Evolutionary conservation across 805 yeast species (phyloP).

Genomic region (Metschnikowia aberdeeniae): DNA sequence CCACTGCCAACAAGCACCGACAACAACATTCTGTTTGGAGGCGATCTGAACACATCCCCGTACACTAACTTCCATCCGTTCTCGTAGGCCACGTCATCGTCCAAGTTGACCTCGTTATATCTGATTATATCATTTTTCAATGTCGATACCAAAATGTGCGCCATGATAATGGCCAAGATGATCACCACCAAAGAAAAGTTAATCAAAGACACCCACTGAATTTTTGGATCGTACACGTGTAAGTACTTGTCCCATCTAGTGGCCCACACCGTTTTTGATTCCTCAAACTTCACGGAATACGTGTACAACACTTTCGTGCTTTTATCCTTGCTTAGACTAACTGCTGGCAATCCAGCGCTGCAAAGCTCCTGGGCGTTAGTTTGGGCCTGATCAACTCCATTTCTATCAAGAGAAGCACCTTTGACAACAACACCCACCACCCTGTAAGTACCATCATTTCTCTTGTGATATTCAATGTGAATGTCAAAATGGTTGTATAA

Average conservation of each 20-base stretch:
- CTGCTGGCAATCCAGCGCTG: constrained; percentile 32
- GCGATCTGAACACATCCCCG: constrained; percentile 92
- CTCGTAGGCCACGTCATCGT: constrained; percentile 84
- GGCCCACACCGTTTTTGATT: constrained; percentile 84
- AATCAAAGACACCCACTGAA: constrained; percentile 92
- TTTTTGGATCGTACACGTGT: constrained; percentile 85
- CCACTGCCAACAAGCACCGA: constrained; percentile 89
- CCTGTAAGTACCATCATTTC: constrained; percentile 64
- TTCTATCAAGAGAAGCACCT: constrained; percentile 55
- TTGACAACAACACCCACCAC: constrained; percentile 86
- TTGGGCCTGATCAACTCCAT: constrained; percentile 17
- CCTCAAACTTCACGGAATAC: constrained; percentile 74
- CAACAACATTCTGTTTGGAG: constrained; percentile 61
- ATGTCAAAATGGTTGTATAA: constrained; percentile 81
- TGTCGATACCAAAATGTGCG: constrained; percentile 73
- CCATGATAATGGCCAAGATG: constrained; percentile 70
- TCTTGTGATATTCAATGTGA: constrained; percentile 74
- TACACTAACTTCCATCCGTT: constrained; percentile 96
- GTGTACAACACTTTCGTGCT: constrained; percentile 66
- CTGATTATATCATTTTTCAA: constrained; percentile 79
- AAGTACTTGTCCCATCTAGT: constrained; percentile 98
- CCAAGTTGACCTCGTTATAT: constrained; percentile 85
- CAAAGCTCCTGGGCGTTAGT: constrained; percentile 29
- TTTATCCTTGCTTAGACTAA: constrained; percentile 45
- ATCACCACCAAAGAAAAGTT: constrained; percentile 81